Conservation (phyloP, 78 protist species). For the Capsaspora owczarzaki region DNA sequence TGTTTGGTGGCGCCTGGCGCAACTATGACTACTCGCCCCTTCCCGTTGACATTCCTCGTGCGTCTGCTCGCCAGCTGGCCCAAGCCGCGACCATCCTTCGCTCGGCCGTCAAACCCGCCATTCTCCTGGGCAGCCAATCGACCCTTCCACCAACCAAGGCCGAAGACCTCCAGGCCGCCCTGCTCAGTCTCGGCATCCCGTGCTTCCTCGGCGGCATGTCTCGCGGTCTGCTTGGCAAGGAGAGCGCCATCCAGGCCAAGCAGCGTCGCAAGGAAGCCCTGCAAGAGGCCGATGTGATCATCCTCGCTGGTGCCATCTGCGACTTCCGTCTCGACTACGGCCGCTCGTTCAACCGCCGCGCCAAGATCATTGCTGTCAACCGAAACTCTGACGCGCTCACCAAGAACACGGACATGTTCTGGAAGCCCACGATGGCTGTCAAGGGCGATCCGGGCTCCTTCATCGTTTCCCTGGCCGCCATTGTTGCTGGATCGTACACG, state of each 20-base stretch:
- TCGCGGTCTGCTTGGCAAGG: constrained; percentile 53
- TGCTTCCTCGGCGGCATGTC: constrained; percentile 49
- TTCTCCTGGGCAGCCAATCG: constrained; percentile 44
- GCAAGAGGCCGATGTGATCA: constrained; percentile 50
- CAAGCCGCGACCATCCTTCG: not conserved
- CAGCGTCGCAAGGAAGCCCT: constrained; percentile 60
- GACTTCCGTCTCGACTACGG: constrained; percentile 76
- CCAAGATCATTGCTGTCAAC: constrained; percentile 46
- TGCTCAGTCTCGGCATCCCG: constrained; percentile 35
- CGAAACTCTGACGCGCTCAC: not conserved
- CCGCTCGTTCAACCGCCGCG: constrained; percentile 27
- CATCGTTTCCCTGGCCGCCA: constrained; percentile 13
- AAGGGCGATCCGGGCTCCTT: constrained; percentile 47
- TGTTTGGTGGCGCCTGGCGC: constrained; percentile 4
- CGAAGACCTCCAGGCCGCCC: not conserved
- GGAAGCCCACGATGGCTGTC: constrained; percentile 37
- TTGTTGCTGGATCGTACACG: not conserved
- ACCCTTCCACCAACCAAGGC: not conserved
- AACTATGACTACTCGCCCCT: not conserved
- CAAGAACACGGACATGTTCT: constrained; percentile 5
- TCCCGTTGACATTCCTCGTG: not conserved
- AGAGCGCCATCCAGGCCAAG: constrained; percentile 17
- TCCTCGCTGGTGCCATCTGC: constrained; percentile 49
- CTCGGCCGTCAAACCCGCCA: constrained; percentile 27
- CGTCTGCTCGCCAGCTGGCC: not conserved